phyloP scores from a whole-genome alignment of 148 eudicot genomes.

The Rhododendron vialii region DNA sequence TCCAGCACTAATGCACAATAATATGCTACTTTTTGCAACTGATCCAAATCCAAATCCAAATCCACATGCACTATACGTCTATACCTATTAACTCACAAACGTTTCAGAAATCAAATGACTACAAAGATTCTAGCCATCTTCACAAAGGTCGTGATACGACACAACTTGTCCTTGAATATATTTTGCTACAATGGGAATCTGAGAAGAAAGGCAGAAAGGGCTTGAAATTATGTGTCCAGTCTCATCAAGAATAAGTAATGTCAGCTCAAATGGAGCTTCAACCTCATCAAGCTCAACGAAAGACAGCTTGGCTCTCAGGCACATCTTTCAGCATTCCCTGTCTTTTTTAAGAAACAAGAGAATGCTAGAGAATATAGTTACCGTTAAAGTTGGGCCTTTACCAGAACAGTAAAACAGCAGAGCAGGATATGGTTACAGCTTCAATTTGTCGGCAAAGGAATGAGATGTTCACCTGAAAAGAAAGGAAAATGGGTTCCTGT shows the following conservation, averaged over 20 bases:
- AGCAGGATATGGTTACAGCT: not conserved
- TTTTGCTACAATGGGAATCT: conserved; percentile 28
- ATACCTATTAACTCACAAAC: not conserved
- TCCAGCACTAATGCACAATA: not conserved
- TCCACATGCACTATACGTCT: not conserved
- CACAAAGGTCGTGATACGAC: conserved; percentile 47
- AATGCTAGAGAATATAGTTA: conserved; percentile 14
- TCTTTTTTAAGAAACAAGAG: conserved; percentile 14
- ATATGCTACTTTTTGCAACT: not conserved
- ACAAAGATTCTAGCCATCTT: conserved; percentile 56
- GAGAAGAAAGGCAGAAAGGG: conserved; percentile 15
- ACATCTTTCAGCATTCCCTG: conserved; percentile 89
- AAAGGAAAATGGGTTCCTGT: not conserved
- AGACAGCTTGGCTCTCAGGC: conserved; percentile 38
- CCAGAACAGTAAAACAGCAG: not conserved
- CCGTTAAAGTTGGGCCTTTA: not conserved
- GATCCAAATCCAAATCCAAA: not conserved
- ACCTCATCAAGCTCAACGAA: conserved; percentile 4
- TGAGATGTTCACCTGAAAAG: conserved; percentile 3
- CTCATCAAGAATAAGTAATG: conserved; percentile 25
- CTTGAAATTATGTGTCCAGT: conserved; percentile 8
- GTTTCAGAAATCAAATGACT: not conserved
- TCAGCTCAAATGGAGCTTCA: conserved; percentile 29
- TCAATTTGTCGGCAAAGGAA: not conserved
- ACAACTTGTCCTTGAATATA: conserved; percentile 27